Evolutionary conservation across 495 filamentous ascomycete species (phyloP), one percentile per base, ranked within the genome.

Genomic region (Hypomontagnella submonticulosa): DNA sequence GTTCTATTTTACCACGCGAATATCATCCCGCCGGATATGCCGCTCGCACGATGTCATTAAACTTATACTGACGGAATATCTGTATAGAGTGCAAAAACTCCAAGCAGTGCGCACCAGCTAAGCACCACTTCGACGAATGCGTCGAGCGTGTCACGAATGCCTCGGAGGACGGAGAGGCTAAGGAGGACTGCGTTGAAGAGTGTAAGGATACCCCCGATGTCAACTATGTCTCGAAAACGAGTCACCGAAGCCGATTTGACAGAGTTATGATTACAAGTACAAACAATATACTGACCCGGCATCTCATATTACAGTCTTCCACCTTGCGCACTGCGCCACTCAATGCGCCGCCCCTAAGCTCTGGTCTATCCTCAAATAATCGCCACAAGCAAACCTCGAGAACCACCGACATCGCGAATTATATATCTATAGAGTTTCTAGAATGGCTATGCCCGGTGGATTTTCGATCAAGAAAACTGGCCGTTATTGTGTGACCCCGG

Each of bases 51-150:
- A 32, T 19, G 37, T 19, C 7, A 27, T 54, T 50, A 23, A 41
- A 41, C 48, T 61, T 60, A 36, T 33, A 66, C 76, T 78, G 62
- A 79, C 67, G 37, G 57, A 27, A 15, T 69, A 43, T 40, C 33
- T 30, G 10, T 71, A 63, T 78, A 99, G 96, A 96, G 67, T 99
- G 96, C 83, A 85, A 85, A 76, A 84, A 91, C 73, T 91, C 92
- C 57, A 85, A 90, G 73, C 80, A 90, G 79, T 99, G 95, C 81
- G 82, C 87, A 43, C 89, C 90, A 27, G 84, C 85, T 68, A 99
- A 97, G 87, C 93, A 98, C 85, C 95, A 99, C 85, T 98, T 87
- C 79, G 93, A 97, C 63, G 93, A 97, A 79, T 99, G 95, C 76
- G 91, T 92, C 70, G 93, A 96, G 83, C 92, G 95, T 69, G 95